Evolutionary conservation across 2,329 filamentous ascomycete species (phyloP).

Genomic region (Cadophora sp.): DNA sequence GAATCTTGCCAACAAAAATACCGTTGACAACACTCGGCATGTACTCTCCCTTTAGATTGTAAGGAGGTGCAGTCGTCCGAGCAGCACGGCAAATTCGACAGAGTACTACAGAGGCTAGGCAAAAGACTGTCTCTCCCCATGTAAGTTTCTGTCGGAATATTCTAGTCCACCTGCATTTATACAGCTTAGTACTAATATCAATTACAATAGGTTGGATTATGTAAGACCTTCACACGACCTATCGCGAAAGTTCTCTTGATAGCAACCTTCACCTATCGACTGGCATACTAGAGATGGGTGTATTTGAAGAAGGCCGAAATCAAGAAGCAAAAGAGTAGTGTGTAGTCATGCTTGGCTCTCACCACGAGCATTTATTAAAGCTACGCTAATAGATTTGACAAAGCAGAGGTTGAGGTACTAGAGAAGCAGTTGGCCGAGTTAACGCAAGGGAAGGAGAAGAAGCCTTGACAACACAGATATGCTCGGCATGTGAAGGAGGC

Average conservation of each 20-base stretch:
- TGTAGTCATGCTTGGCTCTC: not conserved
- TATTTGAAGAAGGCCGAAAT: conserved; percentile 77
- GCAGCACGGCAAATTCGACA: conserved; percentile 17
- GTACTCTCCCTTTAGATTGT: not conserved
- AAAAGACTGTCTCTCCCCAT: conserved; percentile 32
- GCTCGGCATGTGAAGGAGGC: not conserved
- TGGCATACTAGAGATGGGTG: conserved; percentile 76
- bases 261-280: conserved; percentile 79
- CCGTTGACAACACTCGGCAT: not conserved
- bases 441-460: conserved; percentile 25
- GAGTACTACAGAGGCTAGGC: conserved; percentile 25
- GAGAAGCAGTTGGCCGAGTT: conserved; percentile 29
- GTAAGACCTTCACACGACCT: conserved; percentile 76
- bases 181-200: not conserved
- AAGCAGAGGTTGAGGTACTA: conserved; percentile 31
- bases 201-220: conserved; percentile 65
- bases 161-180: not conserved
- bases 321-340: conserved; percentile 56
- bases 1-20: not conserved
- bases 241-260: conserved; percentile 76
- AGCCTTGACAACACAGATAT: conserved; percentile 23
- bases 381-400: conserved; percentile 17
- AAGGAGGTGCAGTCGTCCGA: not conserved
- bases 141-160: conserved; percentile 17
- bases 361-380: not conserved